Evolutionary conservation across 2,329 filamentous ascomycete genomes (phyloP), one percentile per base, ranked within the genome.

Genomic region (Alternaria angustiovoidea): DNA sequence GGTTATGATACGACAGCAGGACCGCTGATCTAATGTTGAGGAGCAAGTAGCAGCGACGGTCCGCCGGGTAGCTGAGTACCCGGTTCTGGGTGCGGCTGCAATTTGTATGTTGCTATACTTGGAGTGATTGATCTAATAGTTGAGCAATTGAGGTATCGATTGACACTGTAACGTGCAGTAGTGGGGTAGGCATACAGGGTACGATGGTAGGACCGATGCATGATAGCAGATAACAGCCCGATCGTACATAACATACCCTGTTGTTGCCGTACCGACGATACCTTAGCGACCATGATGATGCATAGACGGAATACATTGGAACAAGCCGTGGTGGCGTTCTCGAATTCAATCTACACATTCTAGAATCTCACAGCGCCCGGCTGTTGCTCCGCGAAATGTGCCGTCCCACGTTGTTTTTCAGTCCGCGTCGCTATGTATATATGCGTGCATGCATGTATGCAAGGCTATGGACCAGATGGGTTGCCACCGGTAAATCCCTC

Each of bases 1-100:
- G 51, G 46, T 62, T 4, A 28, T 28, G 30, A 32, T 55, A 16
- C 44, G 59, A 30, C 53, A 52, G 34, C 41, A 46, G 41, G 8
- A 22, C 14, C 8, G 26, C 4, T 16, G 32, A 36, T 26, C 28
- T 44, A 20, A 52, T 52, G 26, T 22, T 28, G 51, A 54, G 32
- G 18, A 14, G n/a, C 24, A 41, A 12, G 36, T 18, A 52, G 14
- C 49, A 52, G 43, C 34, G 24, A 46, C 32, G 24, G 53, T n/a
- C 43, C 18, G 32, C 24, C n/a, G 53, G 43, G 24, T 48, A 48
- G 43, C 36, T 46, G 43, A 55, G 39, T n/a, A 28, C 42, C 32
- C 42, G 32, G 42, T 48, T 34, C 32, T 36, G 43, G 46, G 20
- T 49, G 32, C 46, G 30, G 16, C 30, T 36, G 14, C 20, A 8